Percentiles rank a stretch among this genome's conserved stretches.
Evolutionary conservation across 306 rosid genomes (phyloP).

Genomic region (Crotalaria pallida): DNA sequence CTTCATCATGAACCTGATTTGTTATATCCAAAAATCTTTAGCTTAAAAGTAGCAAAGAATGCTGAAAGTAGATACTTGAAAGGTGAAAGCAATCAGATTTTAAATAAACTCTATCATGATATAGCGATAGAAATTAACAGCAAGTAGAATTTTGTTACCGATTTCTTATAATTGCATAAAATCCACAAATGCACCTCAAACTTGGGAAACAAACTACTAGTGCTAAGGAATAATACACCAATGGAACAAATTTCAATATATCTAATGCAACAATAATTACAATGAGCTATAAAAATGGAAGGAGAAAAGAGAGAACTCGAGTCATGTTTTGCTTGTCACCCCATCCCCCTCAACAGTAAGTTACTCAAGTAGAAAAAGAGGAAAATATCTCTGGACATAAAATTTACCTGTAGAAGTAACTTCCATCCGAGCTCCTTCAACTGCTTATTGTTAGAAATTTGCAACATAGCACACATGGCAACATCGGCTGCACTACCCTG

Average conservation of each 20-base stretch:
- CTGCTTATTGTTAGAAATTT: constrained; percentile 53
- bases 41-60: not conserved
- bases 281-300: not conserved
- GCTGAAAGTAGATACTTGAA: not conserved
- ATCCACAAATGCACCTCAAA: too few species aligned
- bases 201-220: too few species aligned
- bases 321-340: not conserved
- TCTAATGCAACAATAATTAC: not conserved
- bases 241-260: not conserved
- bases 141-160: not conserved
- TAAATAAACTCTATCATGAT: not conserved
- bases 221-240: too few species aligned
- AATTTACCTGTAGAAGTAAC: constrained; percentile 86
- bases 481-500: constrained; percentile 99
- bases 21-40: constrained; percentile 16
- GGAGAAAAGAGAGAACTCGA: not conserved
- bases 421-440: constrained; percentile 92
- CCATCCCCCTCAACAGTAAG: not conserved
- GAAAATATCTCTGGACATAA: not conserved
- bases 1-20: constrained; percentile 89
- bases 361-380: not conserved
- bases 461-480: constrained; percentile 98
- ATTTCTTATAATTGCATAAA: not conserved
- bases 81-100: not conserved
- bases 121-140: not conserved